Evolutionary conservation across 2,329 filamentous ascomycete species (phyloP).

Genomic region (Cladosporium sp.): DNA sequence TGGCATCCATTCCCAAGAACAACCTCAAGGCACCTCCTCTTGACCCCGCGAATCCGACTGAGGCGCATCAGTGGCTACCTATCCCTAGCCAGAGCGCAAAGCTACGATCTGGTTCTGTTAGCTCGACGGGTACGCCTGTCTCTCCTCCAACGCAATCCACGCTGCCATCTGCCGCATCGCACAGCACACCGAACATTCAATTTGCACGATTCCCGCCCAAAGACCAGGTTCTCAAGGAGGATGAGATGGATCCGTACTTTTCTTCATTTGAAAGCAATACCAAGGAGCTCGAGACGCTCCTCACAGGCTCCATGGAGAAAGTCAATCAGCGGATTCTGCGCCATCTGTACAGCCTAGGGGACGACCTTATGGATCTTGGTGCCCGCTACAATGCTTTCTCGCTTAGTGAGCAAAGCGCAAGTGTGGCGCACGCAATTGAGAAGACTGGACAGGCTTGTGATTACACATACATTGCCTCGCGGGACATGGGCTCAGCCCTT

Average conservation of each 20-base stretch:
- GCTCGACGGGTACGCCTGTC: slow-evolving; percentile 54
- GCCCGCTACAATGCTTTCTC: slow-evolving; percentile 98
- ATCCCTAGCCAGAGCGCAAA: slow-evolving; percentile 84
- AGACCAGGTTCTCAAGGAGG: slow-evolving; percentile 73
- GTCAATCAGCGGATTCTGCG: slow-evolving; percentile 87
- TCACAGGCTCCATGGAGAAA: slow-evolving; percentile 94
- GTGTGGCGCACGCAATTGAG: slow-evolving; percentile 89
- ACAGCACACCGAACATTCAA: slow-evolving; percentile 61
- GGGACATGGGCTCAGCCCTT: slow-evolving; percentile 83
- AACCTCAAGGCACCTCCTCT: slow-evolving; percentile 93
- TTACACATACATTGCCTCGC: slow-evolving; percentile 91
- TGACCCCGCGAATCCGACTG: slow-evolving; percentile 86
- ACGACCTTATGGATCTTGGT: slow-evolving; percentile 88
- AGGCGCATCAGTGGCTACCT: slow-evolving; percentile 83
- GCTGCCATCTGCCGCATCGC: slow-evolving; percentile 55
- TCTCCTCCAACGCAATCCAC: slow-evolving; percentile 54
- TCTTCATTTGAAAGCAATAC: slow-evolving; percentile 89
- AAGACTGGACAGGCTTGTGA: slow-evolving; percentile 92
- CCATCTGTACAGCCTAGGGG: slow-evolving; percentile 78
- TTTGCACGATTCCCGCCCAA: slow-evolving; percentile 82
- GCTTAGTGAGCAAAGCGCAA: slow-evolving; percentile 84
- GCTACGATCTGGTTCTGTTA: slow-evolving; percentile 61
- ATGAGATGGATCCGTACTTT: slow-evolving; percentile 94
- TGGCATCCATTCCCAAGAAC: slow-evolving; percentile 89
- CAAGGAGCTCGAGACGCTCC: slow-evolving; percentile 82